Base-by-base conservation (phyloP, 805 yeast genomes). In the Schwanniomyces vanrijiae region DNA sequence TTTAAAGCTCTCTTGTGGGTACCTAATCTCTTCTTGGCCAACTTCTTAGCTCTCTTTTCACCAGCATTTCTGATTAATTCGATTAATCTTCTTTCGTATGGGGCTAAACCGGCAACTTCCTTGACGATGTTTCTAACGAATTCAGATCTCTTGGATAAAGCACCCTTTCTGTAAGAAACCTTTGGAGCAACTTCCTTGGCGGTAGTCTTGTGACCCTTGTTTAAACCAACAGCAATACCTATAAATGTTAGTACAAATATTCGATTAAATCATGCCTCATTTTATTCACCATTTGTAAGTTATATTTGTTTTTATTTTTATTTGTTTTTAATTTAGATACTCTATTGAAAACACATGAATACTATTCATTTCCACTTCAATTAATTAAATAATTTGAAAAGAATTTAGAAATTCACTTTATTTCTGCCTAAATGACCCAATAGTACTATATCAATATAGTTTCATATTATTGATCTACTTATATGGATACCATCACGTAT, bases 31-130 rank as follows among this genome's bases (percentile, higher is more conserved):
- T 89, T 94, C 94, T 94, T 94, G 64, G 98, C 97, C 74, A 94
- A 90, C 90, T 94, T 94, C 90, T 94, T 89, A 65, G 99, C 99
- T 84, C 98, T 94, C 96, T 94, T 94, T 83, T 94, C 99, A 86
- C 97, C 96, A 76, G 97, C 91, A 83, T 95, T 94, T 86, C 99
- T 94, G 87, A 94, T 84, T 81, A 94, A 85, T 83, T 94, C 99
- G 71, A 95, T 88, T 76, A 94, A 86, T 83, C 99, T 91, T 85
- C 97, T 91, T 84, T 94, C 99, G 80, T 94, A 94, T 80, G 99
- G 99, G 62, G 99, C 97, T 73, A 94, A 84, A 76, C 99, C 99
- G 65, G 96, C 81, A 67, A 94, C 97, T 82, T 94, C 99, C 75
- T 86, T 85, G 76, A 94, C 96, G 58, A 94, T 80, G 69, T 86